These are phyloP conservation scores for Colletotrichum costaricense DNA, from an alignment of 2,329 filamentous ascomycete genomes.

Conservation along the genomic window DNA sequence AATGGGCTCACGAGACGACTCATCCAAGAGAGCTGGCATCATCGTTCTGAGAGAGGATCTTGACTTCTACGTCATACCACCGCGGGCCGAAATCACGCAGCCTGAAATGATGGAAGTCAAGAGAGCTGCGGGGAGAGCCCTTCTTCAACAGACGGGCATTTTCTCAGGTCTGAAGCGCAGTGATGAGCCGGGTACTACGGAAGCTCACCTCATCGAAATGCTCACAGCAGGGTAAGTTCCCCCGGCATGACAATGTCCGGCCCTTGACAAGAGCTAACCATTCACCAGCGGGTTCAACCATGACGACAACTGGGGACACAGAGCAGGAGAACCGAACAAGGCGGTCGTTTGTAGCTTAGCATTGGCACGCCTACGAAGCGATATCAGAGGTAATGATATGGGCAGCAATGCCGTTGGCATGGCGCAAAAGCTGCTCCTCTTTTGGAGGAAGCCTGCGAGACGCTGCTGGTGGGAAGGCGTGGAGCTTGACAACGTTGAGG, in stretches of 20 bases:
- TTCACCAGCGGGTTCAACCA: slow-evolving; percentile 88
- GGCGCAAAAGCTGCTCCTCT: slow-evolving; percentile 96
- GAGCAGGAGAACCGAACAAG: slow-evolving; percentile 97
- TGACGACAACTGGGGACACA: slow-evolving; percentile 94
- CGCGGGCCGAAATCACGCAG: slow-evolving; percentile 83
- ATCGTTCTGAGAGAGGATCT: slow-evolving; percentile 96
- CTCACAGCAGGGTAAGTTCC: slow-evolving; percentile 89
- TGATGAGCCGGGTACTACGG: slow-evolving; percentile 94
- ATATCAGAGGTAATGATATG: slow-evolving; percentile 84
- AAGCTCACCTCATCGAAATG: slow-evolving; percentile 99
- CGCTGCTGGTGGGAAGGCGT: slow-evolving; percentile 99
- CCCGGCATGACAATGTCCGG: neutral
- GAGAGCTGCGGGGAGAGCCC: slow-evolving; percentile 86
- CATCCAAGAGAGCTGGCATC: slow-evolving; percentile 92
- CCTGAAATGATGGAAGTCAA: slow-evolving; percentile 96
- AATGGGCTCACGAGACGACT: slow-evolving; percentile 76
- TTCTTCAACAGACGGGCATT: slow-evolving; percentile 91
- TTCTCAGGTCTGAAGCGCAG: slow-evolving; percentile 96
- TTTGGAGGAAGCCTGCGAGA: slow-evolving; percentile 96
- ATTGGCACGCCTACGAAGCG: slow-evolving; percentile 90
- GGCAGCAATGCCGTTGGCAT: slow-evolving; percentile 89
- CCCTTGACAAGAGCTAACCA: slow-evolving; percentile 26
- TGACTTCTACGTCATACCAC: slow-evolving; percentile 97
- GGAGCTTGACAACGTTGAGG: slow-evolving; percentile 88
- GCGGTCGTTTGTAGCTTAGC: slow-evolving; percentile 98